Evolutionary conservation across 345 rosid genomes (phyloP), one percentile per base, ranked within the genome.

Genomic region (Alliaria petiolata): DNA sequence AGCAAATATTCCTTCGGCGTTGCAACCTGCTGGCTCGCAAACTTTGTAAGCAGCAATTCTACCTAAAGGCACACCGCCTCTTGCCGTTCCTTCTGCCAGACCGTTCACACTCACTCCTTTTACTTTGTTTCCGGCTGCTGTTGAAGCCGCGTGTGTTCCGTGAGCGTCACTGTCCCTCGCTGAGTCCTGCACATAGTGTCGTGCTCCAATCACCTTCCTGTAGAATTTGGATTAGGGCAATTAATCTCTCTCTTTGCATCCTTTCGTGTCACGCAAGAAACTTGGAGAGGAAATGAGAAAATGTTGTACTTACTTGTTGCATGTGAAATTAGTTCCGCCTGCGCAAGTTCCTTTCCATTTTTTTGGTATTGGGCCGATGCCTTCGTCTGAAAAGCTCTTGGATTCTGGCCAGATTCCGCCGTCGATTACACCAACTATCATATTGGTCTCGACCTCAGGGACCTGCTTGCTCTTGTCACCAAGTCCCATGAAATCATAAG

Each of bases 111-210:
- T 81, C 10, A 46, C 83, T 52, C 61, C 76, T 14, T 67, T 47
- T 26, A 83, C 81, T 20, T 3, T 42, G 67, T 74, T 85, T 28
- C 96, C 96, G 0, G 88, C 91, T 0, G 88, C 93, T 2, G 77
- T 90, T 12, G 91, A 87, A 2, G 96, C 88, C 3, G 88, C 79
- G 65, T 87, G 96, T 11, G 79, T 51, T 40, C 93, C 91, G 46
- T 90, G 93, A 9, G 89, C 72, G 0, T 0, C 3, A 0, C 0
- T 34, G 33, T 87, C 93, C 14, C 80, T 72, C 0, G 84, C 73
- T 0, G 69, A 39, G 40, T 67, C 45, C 8, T 50, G 33, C 4
- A 61, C 81, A 53, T 71, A 77, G 15, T 71, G 57, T 59, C 80
- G 17, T 46, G 80, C 71, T 64, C 80, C 80, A 56, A 76, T 69